Conservation (phyloP, 2,329 filamentous ascomycete species). For the Stemphylium beticola region DNA sequence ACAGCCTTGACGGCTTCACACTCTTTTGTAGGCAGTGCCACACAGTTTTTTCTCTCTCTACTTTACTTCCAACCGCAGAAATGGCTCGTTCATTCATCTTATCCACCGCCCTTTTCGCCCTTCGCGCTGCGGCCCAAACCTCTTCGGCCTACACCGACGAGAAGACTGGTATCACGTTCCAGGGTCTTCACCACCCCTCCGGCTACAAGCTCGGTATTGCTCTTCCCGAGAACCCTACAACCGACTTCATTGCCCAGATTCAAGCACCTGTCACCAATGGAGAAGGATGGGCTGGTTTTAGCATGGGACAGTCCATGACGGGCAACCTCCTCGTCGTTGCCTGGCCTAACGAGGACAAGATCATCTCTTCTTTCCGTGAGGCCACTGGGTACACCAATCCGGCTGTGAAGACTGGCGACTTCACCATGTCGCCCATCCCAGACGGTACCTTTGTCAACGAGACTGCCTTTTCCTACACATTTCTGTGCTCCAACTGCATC, state of each 20-base stretch:
- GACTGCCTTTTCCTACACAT: conserved; percentile 62
- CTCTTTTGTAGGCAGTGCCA: conserved; percentile 37
- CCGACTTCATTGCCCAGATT: conserved; percentile 63
- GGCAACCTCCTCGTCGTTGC: conserved; percentile 58
- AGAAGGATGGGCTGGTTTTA: conserved; percentile 59
- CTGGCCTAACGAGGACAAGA: conserved; percentile 58
- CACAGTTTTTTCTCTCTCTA: conserved; percentile 22
- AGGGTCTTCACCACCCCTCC: conserved; percentile 40
- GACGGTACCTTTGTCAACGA: conserved; percentile 61
- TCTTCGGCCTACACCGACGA: conserved; percentile 38
- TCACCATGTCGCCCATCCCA: conserved; percentile 54
- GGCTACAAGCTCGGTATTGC: conserved; percentile 60
- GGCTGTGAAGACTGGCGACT: conserved; percentile 51
- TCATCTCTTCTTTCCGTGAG: conserved; percentile 56
- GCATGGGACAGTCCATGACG: conserved; percentile 57
- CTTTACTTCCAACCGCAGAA: conserved; percentile 11
- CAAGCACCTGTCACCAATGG: conserved; percentile 52
- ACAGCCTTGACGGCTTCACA: conserved; percentile 43
- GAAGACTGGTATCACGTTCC: conserved; percentile 45
- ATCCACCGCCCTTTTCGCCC: conserved; percentile 33
- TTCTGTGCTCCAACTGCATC: conserved; percentile 56
- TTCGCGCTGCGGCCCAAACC: conserved; percentile 35
- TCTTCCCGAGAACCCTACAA: conserved; percentile 55
- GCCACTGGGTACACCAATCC: conserved; percentile 59
- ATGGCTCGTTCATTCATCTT: conserved; percentile 41